A percentile compares a stretch with the other conserved stretches of the same genome.
Evolutionary conservation across 768 basidiomycete genomes (phyloP).

Genomic region (Podaxis pistillaris): DNA sequence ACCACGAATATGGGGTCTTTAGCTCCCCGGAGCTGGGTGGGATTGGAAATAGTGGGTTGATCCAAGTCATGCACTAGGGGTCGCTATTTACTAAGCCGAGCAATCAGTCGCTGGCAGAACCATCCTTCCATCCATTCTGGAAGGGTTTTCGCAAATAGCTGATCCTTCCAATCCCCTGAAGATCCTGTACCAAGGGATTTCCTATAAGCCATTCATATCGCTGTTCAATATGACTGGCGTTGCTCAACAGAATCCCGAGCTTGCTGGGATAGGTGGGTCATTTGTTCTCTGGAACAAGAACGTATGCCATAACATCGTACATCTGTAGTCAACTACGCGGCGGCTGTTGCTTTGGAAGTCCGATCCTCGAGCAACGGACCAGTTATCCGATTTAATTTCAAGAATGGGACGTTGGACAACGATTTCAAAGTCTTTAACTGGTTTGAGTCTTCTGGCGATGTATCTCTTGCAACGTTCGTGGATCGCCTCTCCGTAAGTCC

Average conservation of each 20-base stretch:
- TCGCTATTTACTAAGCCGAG: background rate
- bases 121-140: slow-evolving; percentile 58
- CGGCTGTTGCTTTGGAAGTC: slow-evolving; percentile 57
- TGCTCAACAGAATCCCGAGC: slow-evolving; percentile 44
- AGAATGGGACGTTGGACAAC: slow-evolving; percentile 56
- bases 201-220: slow-evolving; percentile 78
- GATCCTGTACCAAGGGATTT: slow-evolving; percentile 55
- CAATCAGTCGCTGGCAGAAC: slow-evolving; percentile 63
- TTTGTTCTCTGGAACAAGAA: background rate
- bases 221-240: slow-evolving; percentile 76
- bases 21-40: slow-evolving; percentile 46
- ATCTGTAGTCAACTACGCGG: slow-evolving; percentile 57
- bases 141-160: slow-evolving; percentile 49
- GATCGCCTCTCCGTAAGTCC: slow-evolving; percentile 33
- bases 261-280: slow-evolving; percentile 56
- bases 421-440: slow-evolving; percentile 49
- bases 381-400: slow-evolving; percentile 63
- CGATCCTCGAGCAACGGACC: slow-evolving; percentile 46
- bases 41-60: slow-evolving; percentile 60
- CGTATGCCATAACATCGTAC: background rate
- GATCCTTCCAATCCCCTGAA: slow-evolving; percentile 52
- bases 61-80: background rate
- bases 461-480: slow-evolving; percentile 53
- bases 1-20: slow-evolving; percentile 72
- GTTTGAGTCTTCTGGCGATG: slow-evolving; percentile 44